Evolutionary conservation across 2,329 filamentous ascomycete genomes (phyloP).

Genomic region (Cladosporium halotolerans): DNA sequence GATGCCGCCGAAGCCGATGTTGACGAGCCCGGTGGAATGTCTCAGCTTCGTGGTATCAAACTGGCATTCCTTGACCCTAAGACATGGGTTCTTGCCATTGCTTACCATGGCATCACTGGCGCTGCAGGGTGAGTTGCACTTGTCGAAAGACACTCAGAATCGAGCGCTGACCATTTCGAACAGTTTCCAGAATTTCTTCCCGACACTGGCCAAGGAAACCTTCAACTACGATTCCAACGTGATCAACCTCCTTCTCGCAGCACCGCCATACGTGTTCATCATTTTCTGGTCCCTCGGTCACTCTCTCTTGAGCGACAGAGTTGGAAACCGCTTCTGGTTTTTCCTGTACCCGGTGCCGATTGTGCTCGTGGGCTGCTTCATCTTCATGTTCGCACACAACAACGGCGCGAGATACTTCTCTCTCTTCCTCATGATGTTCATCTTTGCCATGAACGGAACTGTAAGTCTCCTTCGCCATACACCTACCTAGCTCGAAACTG

Average conservation of each 20-base stretch:
- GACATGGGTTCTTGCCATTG: constrained; percentile 44
- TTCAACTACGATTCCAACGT: constrained; percentile 63
- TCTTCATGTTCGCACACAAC: constrained; percentile 48
- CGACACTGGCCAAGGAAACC: constrained; percentile 46
- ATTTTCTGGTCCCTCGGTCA: constrained; percentile 39
- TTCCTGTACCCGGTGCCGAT: constrained; percentile 48
- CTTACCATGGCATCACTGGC: constrained; percentile 42
- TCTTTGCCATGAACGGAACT: constrained; percentile 51
- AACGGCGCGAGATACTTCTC: constrained; percentile 52
- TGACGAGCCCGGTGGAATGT: constrained; percentile 44
- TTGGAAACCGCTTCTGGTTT: constrained; percentile 47
- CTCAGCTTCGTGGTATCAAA: constrained; percentile 45
- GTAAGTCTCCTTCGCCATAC: constrained; percentile 4
- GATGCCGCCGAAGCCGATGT: constrained; percentile 46
- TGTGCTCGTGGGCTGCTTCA: constrained; percentile 44
- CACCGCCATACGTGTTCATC: constrained; percentile 34
- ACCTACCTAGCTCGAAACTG: not conserved
- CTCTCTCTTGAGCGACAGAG: constrained; percentile 39
- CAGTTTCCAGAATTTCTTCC: constrained; percentile 31
- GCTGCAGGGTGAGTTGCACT: constrained; percentile 39
- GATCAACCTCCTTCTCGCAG: constrained; percentile 40
- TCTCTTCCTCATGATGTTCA: constrained; percentile 51
- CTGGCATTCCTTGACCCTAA: constrained; percentile 47
- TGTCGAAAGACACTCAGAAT: not conserved
- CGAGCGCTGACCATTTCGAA: not conserved